phyloP scores from a whole-genome alignment of 1,284 basidiomycete genomes.

The Gomphus sp. region DNA sequence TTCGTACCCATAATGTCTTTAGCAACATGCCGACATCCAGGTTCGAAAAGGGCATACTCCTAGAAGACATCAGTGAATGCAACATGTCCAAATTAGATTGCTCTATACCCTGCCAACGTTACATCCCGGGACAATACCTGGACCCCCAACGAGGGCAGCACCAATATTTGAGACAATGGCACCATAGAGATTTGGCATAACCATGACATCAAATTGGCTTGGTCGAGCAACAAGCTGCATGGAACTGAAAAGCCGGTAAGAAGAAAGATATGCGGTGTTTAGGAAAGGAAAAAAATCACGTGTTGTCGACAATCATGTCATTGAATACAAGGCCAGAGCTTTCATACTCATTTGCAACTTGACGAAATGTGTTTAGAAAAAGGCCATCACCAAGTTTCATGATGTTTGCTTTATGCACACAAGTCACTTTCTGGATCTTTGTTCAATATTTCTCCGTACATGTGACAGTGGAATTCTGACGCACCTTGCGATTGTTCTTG shows the following conservation, averaged over 20 bases:
- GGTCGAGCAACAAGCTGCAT: slow-evolving; percentile 98
- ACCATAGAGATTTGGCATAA: slow-evolving; percentile 96
- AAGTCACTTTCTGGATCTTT: slow-evolving; percentile 84
- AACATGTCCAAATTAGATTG: slow-evolving; percentile 19
- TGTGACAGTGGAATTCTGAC: slow-evolving; percentile 12
- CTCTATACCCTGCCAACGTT: slow-evolving; percentile 83
- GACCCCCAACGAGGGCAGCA: slow-evolving; percentile 95
- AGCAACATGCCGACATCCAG: slow-evolving; percentile 97
- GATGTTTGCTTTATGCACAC: slow-evolving; percentile 99
- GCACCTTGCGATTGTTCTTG: slow-evolving; percentile 94
- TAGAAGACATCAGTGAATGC: slow-evolving; percentile 21
- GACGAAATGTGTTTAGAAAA: slow-evolving; percentile 98
- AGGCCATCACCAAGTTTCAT: slow-evolving; percentile 99
- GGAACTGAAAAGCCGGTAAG: slow-evolving; percentile 42
- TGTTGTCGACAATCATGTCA: slow-evolving; percentile 99
- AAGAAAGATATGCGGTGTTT: not conserved
- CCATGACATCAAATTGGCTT: slow-evolving; percentile 97
- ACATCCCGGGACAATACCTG: slow-evolving; percentile 96
- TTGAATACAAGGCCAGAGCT: slow-evolving; percentile 87
- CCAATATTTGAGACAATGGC: slow-evolving; percentile 99
- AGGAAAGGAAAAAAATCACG: slow-evolving; percentile 38
- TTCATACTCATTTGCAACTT: slow-evolving; percentile 93
- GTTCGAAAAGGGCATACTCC: slow-evolving; percentile 98
- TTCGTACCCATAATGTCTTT: slow-evolving; percentile 97
- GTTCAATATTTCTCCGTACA: not conserved